These are phyloP conservation scores for Puccinia sorghi DNA, from an alignment of 1,284 basidiomycete genomes.

Conservation along the genomic window DNA sequence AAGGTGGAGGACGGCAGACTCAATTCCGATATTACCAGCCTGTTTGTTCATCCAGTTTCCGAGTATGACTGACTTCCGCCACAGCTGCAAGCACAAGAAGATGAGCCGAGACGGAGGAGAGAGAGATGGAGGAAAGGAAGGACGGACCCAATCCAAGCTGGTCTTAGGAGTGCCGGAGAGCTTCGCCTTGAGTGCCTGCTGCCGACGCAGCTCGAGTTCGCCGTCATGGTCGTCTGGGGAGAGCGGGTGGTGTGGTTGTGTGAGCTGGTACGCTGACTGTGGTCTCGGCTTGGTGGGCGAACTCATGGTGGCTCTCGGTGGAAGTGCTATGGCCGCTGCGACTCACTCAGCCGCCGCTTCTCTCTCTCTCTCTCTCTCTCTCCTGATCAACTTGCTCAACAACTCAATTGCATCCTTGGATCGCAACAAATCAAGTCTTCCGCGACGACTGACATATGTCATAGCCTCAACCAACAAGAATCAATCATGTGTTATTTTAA, in stretches of 20 bases:
- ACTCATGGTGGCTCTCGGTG: neutral
- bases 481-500: too few species aligned
- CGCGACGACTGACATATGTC: too few species aligned
- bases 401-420: too few species aligned
- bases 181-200: constrained; percentile 18
- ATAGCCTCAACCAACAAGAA: too few species aligned
- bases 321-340: too few species aligned
- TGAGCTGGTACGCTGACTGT: constrained; percentile 27
- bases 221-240: constrained; percentile 12
- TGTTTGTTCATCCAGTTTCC: constrained; percentile 44
- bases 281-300: constrained; percentile 7
- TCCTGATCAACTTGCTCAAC: too few species aligned
- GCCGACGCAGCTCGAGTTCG: constrained; percentile 12
- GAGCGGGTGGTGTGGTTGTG: neutral
- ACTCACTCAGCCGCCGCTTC: neutral
- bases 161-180: constrained; percentile 2
- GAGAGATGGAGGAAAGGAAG: neutral
- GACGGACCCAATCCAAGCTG: constrained; percentile 29
- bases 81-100: neutral
- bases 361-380: neutral
- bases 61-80: constrained; percentile 24
- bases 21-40: neutral
- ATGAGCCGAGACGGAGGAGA: neutral
- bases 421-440: too few species aligned
- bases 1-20: constrained; percentile 1